Evolutionary conservation across 2,329 filamentous ascomycete genomes (phyloP).

Genomic region (Penicillium sp.): DNA sequence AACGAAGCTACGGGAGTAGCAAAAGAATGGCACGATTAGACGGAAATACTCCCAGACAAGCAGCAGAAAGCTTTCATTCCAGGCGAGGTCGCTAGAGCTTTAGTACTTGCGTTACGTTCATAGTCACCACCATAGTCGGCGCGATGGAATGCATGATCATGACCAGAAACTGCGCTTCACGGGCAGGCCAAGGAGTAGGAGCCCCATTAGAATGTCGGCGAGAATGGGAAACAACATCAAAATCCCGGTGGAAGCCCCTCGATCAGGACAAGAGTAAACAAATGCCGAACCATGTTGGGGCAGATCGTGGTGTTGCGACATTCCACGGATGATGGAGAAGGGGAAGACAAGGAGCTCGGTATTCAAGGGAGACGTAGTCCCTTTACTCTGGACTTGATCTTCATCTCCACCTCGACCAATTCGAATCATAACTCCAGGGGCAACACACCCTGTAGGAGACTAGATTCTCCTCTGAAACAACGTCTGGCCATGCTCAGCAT

Average conservation of each 20-base stretch:
- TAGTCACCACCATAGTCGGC: constrained; percentile 6
- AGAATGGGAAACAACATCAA: constrained; percentile 17
- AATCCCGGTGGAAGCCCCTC: not conserved
- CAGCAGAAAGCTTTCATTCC: not conserved
- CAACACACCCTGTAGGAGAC: not conserved
- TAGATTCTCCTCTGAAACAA: not conserved
- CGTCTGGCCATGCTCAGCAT: not conserved
- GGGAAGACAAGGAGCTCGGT: constrained; percentile 12
- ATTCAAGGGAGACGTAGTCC: constrained; percentile 10
- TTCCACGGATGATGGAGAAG: constrained; percentile 11
- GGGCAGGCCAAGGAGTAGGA: not conserved
- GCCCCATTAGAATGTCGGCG: constrained; percentile 17
- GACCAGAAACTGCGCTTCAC: constrained; percentile 1
- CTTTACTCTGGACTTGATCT: not conserved
- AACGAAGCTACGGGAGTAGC: constrained; percentile 7
- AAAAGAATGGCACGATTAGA: constrained; percentile 21
- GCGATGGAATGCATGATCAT: constrained; percentile 16
- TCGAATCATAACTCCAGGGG: constrained; percentile 1
- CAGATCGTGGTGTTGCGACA: constrained; percentile 12
- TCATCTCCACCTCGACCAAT: not conserved
- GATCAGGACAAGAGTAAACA: constrained; percentile 12
- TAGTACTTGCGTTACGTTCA: constrained; percentile 21
- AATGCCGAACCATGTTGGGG: not conserved
- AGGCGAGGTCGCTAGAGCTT: constrained; percentile 12
- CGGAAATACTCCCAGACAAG: constrained; percentile 5